Evolutionary conservation across 1,284 basidiomycete species (phyloP).

Genomic region (Ustilago nuda): DNA sequence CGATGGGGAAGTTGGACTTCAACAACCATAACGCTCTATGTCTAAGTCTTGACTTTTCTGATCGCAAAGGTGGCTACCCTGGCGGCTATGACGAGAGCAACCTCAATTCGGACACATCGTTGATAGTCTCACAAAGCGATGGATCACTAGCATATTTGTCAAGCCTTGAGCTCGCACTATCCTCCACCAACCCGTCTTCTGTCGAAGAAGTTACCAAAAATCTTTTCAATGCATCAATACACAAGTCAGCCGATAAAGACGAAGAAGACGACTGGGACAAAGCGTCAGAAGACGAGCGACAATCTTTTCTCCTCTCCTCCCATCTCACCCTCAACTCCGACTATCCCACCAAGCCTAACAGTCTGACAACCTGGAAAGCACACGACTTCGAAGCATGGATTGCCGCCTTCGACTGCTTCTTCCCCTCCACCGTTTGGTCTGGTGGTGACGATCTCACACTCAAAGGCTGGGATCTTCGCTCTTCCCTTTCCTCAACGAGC

Average conservation of each 20-base stretch:
- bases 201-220: conserved; percentile 1
- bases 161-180: conserved; percentile 24
- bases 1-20: conserved; percentile 41
- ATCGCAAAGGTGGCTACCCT: conserved; percentile 36
- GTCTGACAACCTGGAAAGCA: conserved; percentile 77
- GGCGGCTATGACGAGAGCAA: conserved; percentile 17
- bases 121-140: conserved; percentile 66
- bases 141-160: conserved; percentile 62
- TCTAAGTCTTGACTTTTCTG: conserved; percentile 67
- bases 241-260: conserved; percentile 13
- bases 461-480: conserved; percentile 85
- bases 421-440: conserved; percentile 77
- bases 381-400: conserved; percentile 97
- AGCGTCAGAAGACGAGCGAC: conserved; percentile 37
- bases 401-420: conserved; percentile 87
- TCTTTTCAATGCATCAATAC: conserved; percentile 11
- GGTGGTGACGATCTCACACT: conserved; percentile 93
- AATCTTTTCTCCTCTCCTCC: background rate
- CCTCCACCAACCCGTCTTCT: background rate
- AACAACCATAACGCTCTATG: conserved; percentile 59
- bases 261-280: conserved; percentile 39
- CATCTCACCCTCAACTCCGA: conserved; percentile 31
- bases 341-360: conserved; percentile 28
- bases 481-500: conserved; percentile 15
- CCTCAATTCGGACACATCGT: conserved; percentile 21